These are phyloP conservation scores for Vanderwaltozyma tropicalis DNA, from an alignment of 805 yeast genomes.

Conservation along the genomic window DNA sequence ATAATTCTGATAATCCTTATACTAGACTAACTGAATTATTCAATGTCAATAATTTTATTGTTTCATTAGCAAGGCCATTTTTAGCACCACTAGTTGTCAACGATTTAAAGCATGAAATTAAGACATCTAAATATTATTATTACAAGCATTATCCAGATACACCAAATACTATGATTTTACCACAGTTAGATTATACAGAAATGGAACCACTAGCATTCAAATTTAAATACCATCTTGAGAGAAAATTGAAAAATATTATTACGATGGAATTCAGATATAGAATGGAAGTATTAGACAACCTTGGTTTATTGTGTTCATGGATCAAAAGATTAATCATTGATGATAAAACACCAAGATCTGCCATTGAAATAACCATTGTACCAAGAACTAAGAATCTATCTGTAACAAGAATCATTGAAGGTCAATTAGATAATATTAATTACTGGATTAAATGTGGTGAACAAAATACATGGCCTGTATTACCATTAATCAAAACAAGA, in stretches of 20 bases:
- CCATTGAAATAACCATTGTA: conserved; percentile 81
- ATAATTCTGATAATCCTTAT: conserved; percentile 58
- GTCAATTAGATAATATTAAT: conserved; percentile 67
- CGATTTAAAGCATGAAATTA: conserved; percentile 63
- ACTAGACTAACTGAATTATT: conserved; percentile 83
- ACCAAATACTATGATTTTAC: conserved; percentile 14
- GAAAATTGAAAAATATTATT: conserved; percentile 42
- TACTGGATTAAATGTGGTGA: conserved; percentile 91
- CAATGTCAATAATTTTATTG: conserved; percentile 88
- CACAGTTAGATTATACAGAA: conserved; percentile 25
- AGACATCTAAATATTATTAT: conserved; percentile 29
- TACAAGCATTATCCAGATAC: conserved; percentile 33
- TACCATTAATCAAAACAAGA: conserved; percentile 75
- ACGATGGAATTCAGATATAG: conserved; percentile 81
- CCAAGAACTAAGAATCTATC: conserved; percentile 71
- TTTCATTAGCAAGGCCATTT: conserved; percentile 87
- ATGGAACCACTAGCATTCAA: conserved; percentile 30
- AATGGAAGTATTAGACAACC: conserved; percentile 63
- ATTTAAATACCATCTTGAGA: conserved; percentile 27
- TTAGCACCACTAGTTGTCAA: conserved; percentile 80
- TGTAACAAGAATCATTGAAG: conserved; percentile 68
- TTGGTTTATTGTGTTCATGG: conserved; percentile 63
- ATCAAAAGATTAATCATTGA: conserved; percentile 74
- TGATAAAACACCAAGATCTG: conserved; percentile 71
- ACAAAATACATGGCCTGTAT: conserved; percentile 83